These are phyloP conservation scores for Abrus pulchellus DNA, from an alignment of 306 rosid genomes.

Conservation along the genomic window DNA sequence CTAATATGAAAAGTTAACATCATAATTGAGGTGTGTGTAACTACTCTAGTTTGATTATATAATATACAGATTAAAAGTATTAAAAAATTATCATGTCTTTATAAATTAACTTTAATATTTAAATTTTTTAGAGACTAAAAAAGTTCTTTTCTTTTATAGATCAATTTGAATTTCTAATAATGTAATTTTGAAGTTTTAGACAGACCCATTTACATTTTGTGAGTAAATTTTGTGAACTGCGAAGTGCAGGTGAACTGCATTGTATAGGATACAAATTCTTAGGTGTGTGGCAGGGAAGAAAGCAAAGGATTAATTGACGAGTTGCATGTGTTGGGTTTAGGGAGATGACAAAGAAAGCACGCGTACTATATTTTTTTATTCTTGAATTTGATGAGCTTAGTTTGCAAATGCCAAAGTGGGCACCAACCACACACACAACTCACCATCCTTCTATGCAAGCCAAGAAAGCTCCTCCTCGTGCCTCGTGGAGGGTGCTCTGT, in stretches of 20 bases:
- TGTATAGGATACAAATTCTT: background rate
- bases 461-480: conserved; percentile 42
- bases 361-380: background rate
- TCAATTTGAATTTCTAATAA: no score
- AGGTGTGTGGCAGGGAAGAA: conserved; percentile 8
- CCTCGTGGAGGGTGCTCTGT: conserved; percentile 7
- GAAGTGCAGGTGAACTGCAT: background rate
- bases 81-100: no score
- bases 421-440: conserved; percentile 17
- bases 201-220: background rate
- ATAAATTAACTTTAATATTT: no score
- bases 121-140: no score
- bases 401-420: conserved; percentile 21
- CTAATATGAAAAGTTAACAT: no score
- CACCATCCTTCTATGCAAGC: conserved; percentile 24
- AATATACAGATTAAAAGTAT: no score
- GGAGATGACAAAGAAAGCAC: conserved; percentile 47
- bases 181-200: no score
- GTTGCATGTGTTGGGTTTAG: conserved; percentile 25
- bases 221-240: background rate
- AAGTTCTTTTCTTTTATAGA: no score
- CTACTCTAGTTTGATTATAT: no score
- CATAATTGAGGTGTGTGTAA: no score
- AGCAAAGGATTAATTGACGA: conserved; percentile 29
- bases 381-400: background rate